Evolutionary conservation across 306 rosid genomes (phyloP), one percentile per base, ranked within the genome.

Genomic region (Myrica gale): DNA sequence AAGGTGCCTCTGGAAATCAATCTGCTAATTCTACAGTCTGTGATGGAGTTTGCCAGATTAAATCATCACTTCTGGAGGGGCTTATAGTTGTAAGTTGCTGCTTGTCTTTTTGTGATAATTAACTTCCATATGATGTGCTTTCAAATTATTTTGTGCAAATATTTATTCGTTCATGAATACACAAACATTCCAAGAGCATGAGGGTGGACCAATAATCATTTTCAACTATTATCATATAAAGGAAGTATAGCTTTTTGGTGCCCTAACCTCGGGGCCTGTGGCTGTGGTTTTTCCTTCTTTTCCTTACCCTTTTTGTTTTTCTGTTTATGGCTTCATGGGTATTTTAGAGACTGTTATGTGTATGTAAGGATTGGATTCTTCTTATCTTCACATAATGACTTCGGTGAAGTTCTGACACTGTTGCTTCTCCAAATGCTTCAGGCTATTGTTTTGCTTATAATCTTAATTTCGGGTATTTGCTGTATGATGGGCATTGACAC

Each of bases 401-500:
- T 44, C 56, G 41, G 37, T 79, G 68, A 62, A 68, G 47, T 81
- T 62, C 86, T 87, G 76, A 83, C 71, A 58, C 61, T 74, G n/a
- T 76, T 62, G 46, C 74, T 74, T 79, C 47, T 53, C 74, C 66
- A 72, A 32, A 60, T 82, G 70, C 55, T 84, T 68, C 92, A 95
- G 99, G 97, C 85, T 58, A 72, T 95, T 79, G 97, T 92, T 70
- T 82, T 95, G 84, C 90, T 92, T 51, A 85, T 95, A 82, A 95
- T 92, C 83, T 81, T 95, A 81, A 80, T 95, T 82, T 89, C 96
- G 10, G 99, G 99, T 68, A 93, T 92, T 76, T 90, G 99, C 88
- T 95, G 97, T 80, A 95, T 92, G 99, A 92, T 95, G 99, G 97
- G 96, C 74, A 95, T 95, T 44, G 99, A 92, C 83, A 89, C 97